Evolutionary conservation across 345 rosid species (phyloP).

Genomic region (Eucalyptus viminalis): DNA sequence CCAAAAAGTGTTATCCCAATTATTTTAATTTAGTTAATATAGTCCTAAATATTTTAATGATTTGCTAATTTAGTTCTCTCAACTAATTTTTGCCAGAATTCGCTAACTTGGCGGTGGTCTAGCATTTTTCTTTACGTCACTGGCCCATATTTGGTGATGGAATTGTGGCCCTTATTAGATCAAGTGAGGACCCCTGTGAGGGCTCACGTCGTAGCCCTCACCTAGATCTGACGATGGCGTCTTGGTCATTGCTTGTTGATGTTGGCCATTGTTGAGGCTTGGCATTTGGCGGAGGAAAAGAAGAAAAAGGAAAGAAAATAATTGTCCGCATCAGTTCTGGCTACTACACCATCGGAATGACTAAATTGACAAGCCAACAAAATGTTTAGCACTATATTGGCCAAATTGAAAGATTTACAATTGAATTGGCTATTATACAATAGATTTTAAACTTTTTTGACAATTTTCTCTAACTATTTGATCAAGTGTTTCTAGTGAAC

Average conservation of each 20-base stretch:
- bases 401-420: too few relatives aligned
- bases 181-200: not conserved
- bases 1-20: not conserved
- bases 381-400: too few relatives aligned
- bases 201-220: not conserved
- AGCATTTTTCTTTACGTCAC: not conserved
- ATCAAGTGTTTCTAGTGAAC: too few relatives aligned
- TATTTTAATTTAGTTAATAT: not conserved
- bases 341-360: too few relatives aligned
- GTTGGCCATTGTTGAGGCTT: too few relatives aligned
- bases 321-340: fast-evolving
- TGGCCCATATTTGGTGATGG: not conserved
- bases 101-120: fast-evolving
- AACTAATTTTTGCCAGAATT: not conserved
- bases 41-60: not conserved
- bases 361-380: not conserved
- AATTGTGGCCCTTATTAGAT: not conserved
- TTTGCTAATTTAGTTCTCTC: too few relatives aligned
- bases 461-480: too few relatives aligned
- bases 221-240: not conserved
- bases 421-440: too few relatives aligned
- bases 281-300: too few relatives aligned
- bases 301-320: too few relatives aligned
- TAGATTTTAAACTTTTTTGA: too few relatives aligned
- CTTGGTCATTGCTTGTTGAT: not conserved